A percentile compares a stretch with the other conserved stretches of the same genome.
Conservation (phyloP, 257 asterid genomes). For the Gentiana macrophylla region DNA sequence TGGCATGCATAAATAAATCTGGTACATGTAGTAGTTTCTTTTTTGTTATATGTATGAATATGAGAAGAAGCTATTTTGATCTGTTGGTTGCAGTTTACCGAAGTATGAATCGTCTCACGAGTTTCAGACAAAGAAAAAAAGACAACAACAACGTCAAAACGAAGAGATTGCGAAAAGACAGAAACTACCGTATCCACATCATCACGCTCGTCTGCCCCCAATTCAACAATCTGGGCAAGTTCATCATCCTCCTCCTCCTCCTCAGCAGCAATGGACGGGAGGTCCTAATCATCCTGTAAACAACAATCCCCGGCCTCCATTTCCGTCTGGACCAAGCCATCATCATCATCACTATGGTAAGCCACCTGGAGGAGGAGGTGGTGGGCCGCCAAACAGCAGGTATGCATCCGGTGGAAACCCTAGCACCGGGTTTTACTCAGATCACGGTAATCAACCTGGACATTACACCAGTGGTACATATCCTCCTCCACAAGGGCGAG, state of each 20-base stretch:
- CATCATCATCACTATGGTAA: slow-evolving; percentile 69
- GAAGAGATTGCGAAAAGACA: slow-evolving; percentile 86
- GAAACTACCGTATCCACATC: slow-evolving; percentile 71
- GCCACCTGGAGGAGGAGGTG: slow-evolving; percentile 73
- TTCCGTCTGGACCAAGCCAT: slow-evolving; percentile 27
- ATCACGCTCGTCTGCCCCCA: slow-evolving; percentile 78
- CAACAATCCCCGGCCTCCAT: slow-evolving; percentile 41
- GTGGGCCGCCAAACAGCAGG: slow-evolving; percentile 37
- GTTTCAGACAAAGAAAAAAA: slow-evolving; percentile 91
- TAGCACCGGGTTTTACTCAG: slow-evolving; percentile 59
- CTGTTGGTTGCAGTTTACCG: slow-evolving; percentile 52
- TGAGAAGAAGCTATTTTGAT: not conserved
- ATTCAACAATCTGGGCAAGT: slow-evolving; percentile 65
- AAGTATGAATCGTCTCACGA: slow-evolving; percentile 89
- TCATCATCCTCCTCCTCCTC: slow-evolving; percentile 10
- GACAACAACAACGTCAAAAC: slow-evolving; percentile 82
- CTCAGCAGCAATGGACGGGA: slow-evolving; percentile 51
- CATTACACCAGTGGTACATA: slow-evolving; percentile 42
- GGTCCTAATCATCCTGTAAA: slow-evolving; percentile 37
- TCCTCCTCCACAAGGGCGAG: slow-evolving; percentile 35
- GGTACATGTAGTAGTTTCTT: not conserved
- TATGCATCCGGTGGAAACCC: slow-evolving; percentile 61
- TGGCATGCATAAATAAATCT: not conserved
- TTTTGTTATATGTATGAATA: too few species aligned
- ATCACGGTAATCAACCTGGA: slow-evolving; percentile 68